Conservation (phyloP, 2,329 filamentous ascomycete genomes). For the Verticillium alfalfae region DNA sequence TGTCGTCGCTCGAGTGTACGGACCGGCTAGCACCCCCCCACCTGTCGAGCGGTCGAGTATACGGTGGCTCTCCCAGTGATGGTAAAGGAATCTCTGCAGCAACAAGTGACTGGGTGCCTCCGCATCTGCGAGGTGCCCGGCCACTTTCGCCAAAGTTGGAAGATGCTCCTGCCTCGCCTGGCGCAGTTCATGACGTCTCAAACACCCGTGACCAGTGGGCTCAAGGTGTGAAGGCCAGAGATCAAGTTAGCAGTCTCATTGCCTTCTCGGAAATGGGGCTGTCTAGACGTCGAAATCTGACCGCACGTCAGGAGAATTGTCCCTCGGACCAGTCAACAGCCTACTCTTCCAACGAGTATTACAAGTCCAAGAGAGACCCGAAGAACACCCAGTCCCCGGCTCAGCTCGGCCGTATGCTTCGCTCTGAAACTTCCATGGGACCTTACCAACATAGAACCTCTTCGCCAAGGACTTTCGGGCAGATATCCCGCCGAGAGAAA, state of each 20-base stretch:
- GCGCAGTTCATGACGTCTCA: neutral
- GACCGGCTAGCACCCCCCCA: neutral
- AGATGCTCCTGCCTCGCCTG: neutral
- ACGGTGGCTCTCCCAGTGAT: neutral
- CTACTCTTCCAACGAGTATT: neutral
- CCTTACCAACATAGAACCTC: neutral
- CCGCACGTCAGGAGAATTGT: neutral
- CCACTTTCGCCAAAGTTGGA: neutral
- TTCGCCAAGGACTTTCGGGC: neutral
- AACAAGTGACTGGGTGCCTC: neutral
- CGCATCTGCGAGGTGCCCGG: neutral
- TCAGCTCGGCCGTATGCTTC: neutral
- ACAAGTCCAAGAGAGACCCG: neutral
- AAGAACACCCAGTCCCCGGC: neutral
- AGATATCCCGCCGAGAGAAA: neutral
- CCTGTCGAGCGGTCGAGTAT: neutral
- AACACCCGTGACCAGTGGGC: neutral
- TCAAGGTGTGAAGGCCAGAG: neutral
- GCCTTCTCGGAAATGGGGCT: neutral
- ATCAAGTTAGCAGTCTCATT: neutral
- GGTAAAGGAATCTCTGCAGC: neutral
- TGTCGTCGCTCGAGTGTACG: neutral
- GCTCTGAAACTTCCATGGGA: neutral
- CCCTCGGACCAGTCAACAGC: neutral
- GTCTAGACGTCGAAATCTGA: neutral